Base-by-base conservation (phyloP, 352 stramenopile genomes). In the Thraustochytrium striatum region DNA sequence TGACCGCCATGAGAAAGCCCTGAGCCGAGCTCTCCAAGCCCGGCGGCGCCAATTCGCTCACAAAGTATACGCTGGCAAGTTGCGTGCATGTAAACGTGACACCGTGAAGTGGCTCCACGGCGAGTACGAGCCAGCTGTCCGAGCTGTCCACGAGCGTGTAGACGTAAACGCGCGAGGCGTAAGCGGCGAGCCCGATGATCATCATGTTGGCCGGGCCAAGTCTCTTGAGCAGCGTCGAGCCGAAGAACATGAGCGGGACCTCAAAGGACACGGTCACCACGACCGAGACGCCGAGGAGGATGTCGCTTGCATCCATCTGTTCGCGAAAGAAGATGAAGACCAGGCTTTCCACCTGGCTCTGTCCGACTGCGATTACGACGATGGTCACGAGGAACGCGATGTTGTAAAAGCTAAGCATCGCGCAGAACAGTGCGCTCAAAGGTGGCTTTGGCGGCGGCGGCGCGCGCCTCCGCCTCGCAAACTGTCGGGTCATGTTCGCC, bases 231-330 rank as follows among this genome's bases (percentile, higher is more conserved):
- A 75, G 65, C 21, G 32, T n/a, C 13, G n/a, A 28, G 1, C 21
- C 39, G 9, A 75, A 3, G 0, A 38, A 30, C 16, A 75, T 61
- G 65, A 75, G 65, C 50, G 65, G 65, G 47, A 75, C 61, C 32
- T 75, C 65, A 61, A 75, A 75, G 32, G 65, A 58, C 11, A 75
- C 65, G n/a, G 65, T 75, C n/a, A 75, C 65, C 21, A 30, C 61
- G 41, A 75, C 65, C 5, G 65, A 75, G 36, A 75, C 52, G 8
- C 65, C 65, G 30, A 75, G 32, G 52, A 75, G 30, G 25, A 75
- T 21, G 25, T 75, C 61, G 25, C 32, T 55, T 3, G 65, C 35
- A 8, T 38, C 65, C 11, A 75, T 75, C 41, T 75, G 41, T n/a
- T 62, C 44, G 28, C 52, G 43, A 43, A 75, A 75, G 32, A 75